Percentiles rank a stretch among this genome's conserved stretches.
Evolutionary conservation across 202 grass and related monocot genomes (phyloP).

Genomic region (Schoenoplectus tabernaemontani): DNA sequence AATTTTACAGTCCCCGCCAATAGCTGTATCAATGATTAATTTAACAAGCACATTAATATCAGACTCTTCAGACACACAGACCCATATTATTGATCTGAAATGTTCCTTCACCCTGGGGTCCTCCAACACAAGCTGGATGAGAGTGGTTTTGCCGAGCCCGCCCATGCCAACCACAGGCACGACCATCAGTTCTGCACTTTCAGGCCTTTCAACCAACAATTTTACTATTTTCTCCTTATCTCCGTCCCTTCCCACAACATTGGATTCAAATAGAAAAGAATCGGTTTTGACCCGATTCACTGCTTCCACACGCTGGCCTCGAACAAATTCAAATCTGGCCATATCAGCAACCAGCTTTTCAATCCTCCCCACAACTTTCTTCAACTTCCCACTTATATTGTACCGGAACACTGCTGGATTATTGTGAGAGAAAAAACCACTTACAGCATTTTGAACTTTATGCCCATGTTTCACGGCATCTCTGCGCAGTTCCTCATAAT

Average conservation of each 20-base stretch:
- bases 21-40: constrained; percentile 2
- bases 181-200: not conserved
- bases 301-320: too few relatives aligned
- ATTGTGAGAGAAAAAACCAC: constrained; percentile 3
- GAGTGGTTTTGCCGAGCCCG: constrained; percentile 28
- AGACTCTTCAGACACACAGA: constrained; percentile 19
- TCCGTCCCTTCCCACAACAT: constrained; percentile 12
- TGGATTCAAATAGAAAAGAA: not conserved
- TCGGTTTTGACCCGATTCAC: not conserved
- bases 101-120: not conserved
- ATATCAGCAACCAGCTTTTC: not conserved
- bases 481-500: constrained; percentile 7
- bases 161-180: constrained; percentile 22
- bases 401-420: constrained; percentile 11
- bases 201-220: not conserved
- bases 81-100: constrained; percentile 14
- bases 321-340: not conserved
- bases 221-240: not conserved
- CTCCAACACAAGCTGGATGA: constrained; percentile 11
- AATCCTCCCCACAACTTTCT: not conserved
- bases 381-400: constrained; percentile 12
- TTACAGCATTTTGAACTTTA: not conserved
- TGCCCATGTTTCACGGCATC: not conserved
- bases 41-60: not conserved
- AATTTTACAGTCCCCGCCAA: not conserved